Evolutionary conservation across 345 rosid species (phyloP).

Genomic region (Syzygium jambos): DNA sequence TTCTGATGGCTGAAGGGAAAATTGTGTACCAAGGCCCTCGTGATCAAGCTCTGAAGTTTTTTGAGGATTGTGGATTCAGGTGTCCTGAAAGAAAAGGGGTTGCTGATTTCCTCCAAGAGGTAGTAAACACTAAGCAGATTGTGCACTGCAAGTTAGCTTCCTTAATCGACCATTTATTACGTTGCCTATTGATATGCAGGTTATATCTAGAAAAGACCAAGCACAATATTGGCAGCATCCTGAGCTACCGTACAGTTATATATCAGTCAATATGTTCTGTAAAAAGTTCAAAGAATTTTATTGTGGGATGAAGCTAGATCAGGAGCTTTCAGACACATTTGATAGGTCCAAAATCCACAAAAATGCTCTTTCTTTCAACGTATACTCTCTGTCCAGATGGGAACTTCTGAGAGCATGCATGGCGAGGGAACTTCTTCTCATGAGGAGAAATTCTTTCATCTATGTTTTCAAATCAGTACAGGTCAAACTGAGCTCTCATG

Average conservation of each 20-base stretch:
- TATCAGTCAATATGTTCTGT: conserved; percentile 28
- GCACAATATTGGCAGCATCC: conserved; percentile 38
- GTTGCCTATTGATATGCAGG: conserved; percentile 17
- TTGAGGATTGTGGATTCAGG: conserved; percentile 51
- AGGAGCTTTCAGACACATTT: conserved; percentile 25
- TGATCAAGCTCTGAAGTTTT: conserved; percentile 19
- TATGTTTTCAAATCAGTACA: conserved; percentile 44
- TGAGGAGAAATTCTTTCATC: conserved; percentile 53
- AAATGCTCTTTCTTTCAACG: conserved; percentile 26
- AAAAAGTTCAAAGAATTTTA: conserved; percentile 24
- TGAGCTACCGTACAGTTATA: conserved; percentile 19
- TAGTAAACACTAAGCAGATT: background rate
- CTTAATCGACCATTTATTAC: background rate
- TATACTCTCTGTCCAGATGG: conserved; percentile 40
- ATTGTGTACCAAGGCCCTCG: conserved; percentile 55
- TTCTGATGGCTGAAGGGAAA: conserved; percentile 56
- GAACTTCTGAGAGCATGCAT: conserved; percentile 50
- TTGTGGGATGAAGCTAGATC: conserved; percentile 20
- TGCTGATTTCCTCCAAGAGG: conserved; percentile 66
- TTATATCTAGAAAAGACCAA: conserved; percentile 58
- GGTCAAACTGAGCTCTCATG: conserved; percentile 13
- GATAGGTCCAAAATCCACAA: conserved; percentile 26
- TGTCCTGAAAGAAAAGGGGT: conserved; percentile 59
- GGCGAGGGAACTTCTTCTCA: conserved; percentile 50
- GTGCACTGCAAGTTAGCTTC: background rate